Evolutionary conservation across 192 early-diverging fungal species (phyloP).

Genomic region (Coemansia guatemalensis): DNA sequence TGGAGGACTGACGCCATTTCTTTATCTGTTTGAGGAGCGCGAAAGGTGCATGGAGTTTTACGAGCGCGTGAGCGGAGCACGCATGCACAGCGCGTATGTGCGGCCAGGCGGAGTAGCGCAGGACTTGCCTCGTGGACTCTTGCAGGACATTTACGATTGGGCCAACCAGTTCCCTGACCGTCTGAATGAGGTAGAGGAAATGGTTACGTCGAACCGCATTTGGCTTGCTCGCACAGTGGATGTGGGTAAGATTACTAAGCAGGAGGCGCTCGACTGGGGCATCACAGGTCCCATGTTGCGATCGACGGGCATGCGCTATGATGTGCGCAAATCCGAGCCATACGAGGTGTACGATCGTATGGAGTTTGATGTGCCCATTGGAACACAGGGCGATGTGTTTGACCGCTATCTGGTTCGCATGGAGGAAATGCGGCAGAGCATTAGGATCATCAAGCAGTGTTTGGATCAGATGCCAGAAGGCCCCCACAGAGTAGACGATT

Average conservation of each 20-base stretch:
- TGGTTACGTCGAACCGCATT: constrained; percentile 90
- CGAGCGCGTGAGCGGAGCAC: constrained; percentile 96
- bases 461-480: constrained; percentile 95
- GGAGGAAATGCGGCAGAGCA: constrained; percentile 98
- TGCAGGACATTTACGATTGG: constrained; percentile 97
- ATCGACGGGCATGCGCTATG: constrained; percentile 90
- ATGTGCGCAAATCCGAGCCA: constrained; percentile 88
- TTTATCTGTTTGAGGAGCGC: constrained; percentile 99
- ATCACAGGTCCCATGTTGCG: constrained; percentile 96
- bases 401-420: constrained; percentile 96
- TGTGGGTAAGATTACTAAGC: constrained; percentile 81
- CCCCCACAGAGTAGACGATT: constrained; percentile 92
- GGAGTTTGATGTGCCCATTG: constrained; percentile 97
- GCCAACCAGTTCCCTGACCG: constrained; percentile 84
- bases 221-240: constrained; percentile 88
- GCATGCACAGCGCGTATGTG: constrained; percentile 97
- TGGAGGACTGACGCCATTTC: constrained; percentile 95
- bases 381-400: constrained; percentile 92
- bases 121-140: constrained; percentile 88
- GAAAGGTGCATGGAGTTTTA: constrained; percentile 99
- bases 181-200: constrained; percentile 93
- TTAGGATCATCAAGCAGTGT: constrained; percentile 95
- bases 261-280: constrained; percentile 88
- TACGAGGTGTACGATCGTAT: constrained; percentile 95
- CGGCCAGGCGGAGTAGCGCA: constrained; percentile 93